Evolutionary conservation across 2,329 filamentous ascomycete genomes (phyloP).

Genomic region (Penicillium sp.): DNA sequence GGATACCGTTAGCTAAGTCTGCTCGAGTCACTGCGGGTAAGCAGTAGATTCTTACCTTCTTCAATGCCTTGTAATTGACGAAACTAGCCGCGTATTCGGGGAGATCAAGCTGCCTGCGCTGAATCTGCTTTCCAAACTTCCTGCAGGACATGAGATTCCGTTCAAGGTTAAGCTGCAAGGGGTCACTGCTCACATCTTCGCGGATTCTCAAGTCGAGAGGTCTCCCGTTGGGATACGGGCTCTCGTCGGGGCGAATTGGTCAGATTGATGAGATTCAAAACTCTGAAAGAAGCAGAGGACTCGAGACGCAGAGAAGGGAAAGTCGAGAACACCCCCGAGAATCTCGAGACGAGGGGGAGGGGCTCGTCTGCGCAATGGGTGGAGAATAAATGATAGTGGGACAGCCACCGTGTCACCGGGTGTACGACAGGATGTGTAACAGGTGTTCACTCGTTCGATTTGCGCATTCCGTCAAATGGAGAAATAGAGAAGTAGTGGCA

Average conservation of each 20-base stretch:
- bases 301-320: constrained; percentile 2
- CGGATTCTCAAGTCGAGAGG: constrained; percentile 6
- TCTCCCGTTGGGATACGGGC: not conserved
- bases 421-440: constrained; percentile 11
- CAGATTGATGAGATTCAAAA: not conserved
- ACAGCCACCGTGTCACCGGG: constrained; percentile 14
- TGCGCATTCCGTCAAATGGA: constrained; percentile 4
- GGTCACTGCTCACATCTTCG: constrained; percentile 13
- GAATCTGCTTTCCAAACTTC: constrained; percentile 99
- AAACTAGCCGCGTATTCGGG: constrained; percentile 99
- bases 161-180: not conserved
- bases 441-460: not conserved
- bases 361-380: constrained; percentile 13
- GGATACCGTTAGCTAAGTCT: constrained; percentile 26
- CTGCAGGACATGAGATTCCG: constrained; percentile 45
- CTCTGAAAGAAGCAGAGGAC: not conserved
- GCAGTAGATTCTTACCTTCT: constrained; percentile 63
- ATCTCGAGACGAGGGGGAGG: constrained; percentile 15
- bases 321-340: constrained; percentile 1
- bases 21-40: not conserved
- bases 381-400: constrained; percentile 20
- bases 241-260: not conserved
- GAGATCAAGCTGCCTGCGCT: constrained; percentile 97
- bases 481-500: not conserved
- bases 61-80: constrained; percentile 97